Evolutionary conservation across 1,284 basidiomycete species (phyloP).

Genomic region (Heterobasidion irregulare): DNA sequence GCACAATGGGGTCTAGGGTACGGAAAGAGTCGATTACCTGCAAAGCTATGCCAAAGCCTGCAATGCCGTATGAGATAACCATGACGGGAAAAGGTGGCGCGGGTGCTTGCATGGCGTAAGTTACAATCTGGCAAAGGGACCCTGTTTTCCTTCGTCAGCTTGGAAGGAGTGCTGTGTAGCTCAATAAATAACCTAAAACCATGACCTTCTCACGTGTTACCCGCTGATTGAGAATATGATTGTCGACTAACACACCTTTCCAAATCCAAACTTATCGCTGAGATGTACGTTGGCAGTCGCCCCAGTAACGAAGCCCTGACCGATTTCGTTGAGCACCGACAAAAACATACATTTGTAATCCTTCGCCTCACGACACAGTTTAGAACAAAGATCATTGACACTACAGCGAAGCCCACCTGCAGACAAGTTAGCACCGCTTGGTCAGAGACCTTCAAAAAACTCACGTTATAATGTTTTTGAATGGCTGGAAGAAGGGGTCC

Average conservation of each 20-base stretch:
- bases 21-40: slow-evolving; percentile 25
- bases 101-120: slow-evolving; percentile 37
- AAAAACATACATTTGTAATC: not conserved
- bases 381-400: slow-evolving; percentile 41
- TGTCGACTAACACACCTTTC: slow-evolving; percentile 32
- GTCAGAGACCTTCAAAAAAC: not conserved
- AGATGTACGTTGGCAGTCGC: slow-evolving; percentile 45
- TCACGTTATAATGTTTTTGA: slow-evolving; percentile 40
- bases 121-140: slow-evolving; percentile 36
- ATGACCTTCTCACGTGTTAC: slow-evolving; percentile 20
- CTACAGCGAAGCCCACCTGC: slow-evolving; percentile 37
- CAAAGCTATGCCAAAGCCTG: slow-evolving; percentile 52
- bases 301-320: slow-evolving; percentile 45
- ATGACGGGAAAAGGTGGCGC: slow-evolving; percentile 64
- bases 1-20: not conserved
- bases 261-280: slow-evolving; percentile 50
- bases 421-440: not conserved
- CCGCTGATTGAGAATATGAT: not conserved
- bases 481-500: slow-evolving; percentile 50
- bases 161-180: not conserved
- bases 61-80: slow-evolving; percentile 48
- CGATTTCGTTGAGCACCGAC: not conserved
- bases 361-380: slow-evolving; percentile 27
- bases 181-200: slow-evolving; percentile 20
- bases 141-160: slow-evolving; percentile 18